Conservation (phyloP, 768 basidiomycete species). For the Leucocoprinus sp. region DNA sequence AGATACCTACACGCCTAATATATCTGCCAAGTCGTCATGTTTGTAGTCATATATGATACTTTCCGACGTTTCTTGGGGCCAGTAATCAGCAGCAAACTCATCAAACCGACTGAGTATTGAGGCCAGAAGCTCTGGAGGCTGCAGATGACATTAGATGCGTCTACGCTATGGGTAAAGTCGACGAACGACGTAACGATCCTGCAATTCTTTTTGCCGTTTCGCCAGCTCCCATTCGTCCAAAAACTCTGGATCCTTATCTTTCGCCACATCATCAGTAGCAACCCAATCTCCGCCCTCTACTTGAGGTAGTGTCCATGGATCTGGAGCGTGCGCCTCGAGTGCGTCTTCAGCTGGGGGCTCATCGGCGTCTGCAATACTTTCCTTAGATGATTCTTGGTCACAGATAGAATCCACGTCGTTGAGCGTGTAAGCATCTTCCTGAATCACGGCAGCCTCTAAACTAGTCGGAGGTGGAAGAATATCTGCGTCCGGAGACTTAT, state of each 20-base stretch:
- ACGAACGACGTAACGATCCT: slow-evolving; percentile 61
- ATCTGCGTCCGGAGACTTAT: slow-evolving; percentile 4
- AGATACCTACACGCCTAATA: slow-evolving; percentile 53
- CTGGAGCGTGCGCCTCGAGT: slow-evolving; percentile 17
- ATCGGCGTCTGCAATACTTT: slow-evolving; percentile 36
- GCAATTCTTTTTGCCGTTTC: slow-evolving; percentile 45
- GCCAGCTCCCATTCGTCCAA: slow-evolving; percentile 67
- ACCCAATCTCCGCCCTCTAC: slow-evolving; percentile 30
- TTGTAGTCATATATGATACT: neutral
- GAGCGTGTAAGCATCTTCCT: neutral
- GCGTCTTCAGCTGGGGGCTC: slow-evolving; percentile 40
- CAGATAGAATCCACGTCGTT: neutral
- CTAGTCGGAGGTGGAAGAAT: slow-evolving; percentile 1
- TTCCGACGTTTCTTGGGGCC: slow-evolving; percentile 28
- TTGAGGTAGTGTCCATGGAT: slow-evolving; percentile 26
- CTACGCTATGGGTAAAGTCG: slow-evolving; percentile 14
- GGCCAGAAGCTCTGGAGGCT: slow-evolving; percentile 67
- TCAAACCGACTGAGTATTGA: slow-evolving; percentile 47
- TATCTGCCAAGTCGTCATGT: slow-evolving; percentile 12
- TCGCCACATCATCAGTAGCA: slow-evolving; percentile 18
- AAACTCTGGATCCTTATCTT: slow-evolving; percentile 19
- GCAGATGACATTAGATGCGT: slow-evolving; percentile 14
- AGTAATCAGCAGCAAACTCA: slow-evolving; percentile 43
- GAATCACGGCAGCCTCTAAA: neutral
- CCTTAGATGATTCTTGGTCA: neutral